Percentiles rank a stretch among this genome's conserved stretches.
Evolutionary conservation across 2,329 filamentous ascomycete species (phyloP).

Genomic region (Paraphoma sp.): DNA sequence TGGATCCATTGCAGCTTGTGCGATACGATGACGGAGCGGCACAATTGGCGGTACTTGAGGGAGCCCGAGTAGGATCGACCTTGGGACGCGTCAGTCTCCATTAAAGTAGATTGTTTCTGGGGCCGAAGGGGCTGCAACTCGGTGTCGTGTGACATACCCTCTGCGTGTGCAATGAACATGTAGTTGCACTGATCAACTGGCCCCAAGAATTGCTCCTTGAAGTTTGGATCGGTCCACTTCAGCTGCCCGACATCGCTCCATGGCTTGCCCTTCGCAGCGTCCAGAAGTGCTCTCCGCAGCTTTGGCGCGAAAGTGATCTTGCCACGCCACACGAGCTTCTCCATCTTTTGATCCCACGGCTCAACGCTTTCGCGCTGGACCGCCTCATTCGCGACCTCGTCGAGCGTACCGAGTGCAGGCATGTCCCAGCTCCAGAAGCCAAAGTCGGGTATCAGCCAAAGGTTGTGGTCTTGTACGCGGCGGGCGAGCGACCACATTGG

Average conservation of each 20-base stretch:
- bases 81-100: conserved; percentile 12
- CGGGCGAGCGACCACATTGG: conserved; percentile 43
- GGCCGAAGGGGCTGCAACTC: background rate
- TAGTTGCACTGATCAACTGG: conserved; percentile 63
- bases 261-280: conserved; percentile 35
- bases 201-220: conserved; percentile 51
- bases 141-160: conserved; percentile 50
- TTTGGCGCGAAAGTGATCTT: conserved; percentile 42
- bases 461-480: conserved; percentile 36
- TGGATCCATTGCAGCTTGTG: conserved; percentile 47
- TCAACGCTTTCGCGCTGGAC: conserved; percentile 34
- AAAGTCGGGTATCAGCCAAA: conserved; percentile 46
- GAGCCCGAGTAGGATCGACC: conserved; percentile 57
- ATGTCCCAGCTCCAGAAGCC: conserved; percentile 46
- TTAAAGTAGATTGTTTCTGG: conserved; percentile 16
- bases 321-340: conserved; percentile 44
- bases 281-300: conserved; percentile 34
- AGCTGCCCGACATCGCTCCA: conserved; percentile 44
- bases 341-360: conserved; percentile 40
- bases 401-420: conserved; percentile 36
- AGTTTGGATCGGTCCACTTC: conserved; percentile 35
- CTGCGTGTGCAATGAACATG: conserved; percentile 61
- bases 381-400: conserved; percentile 37
- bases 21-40: conserved; percentile 46
- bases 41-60: conserved; percentile 62